Evolutionary conservation across 352 stramenopile species (phyloP), one percentile per base, ranked within the genome.

Genomic region (Globisporangium uncinulatum): DNA sequence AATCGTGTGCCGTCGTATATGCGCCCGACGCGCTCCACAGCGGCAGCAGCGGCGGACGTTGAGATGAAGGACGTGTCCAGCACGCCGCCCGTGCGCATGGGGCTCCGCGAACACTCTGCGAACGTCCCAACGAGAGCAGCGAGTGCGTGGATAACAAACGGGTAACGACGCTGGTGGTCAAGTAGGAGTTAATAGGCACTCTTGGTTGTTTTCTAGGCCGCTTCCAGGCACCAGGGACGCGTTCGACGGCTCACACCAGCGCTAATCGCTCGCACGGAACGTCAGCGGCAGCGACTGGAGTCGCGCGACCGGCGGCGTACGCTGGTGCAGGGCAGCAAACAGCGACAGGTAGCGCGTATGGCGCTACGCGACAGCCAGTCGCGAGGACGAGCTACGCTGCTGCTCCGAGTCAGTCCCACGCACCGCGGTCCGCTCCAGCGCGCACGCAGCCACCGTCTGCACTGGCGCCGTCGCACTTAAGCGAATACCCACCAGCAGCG

Each of bases 1-100:
- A 65, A 65, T 32, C 52, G 59, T 34, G 53, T 65, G 47, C 59
- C 59, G 45, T 59, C 59, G 51, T 65, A 65, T 42, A 44, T 44
- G 47, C 57, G 57, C 4, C 57, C 57, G n/a, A 61, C 59, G 51
- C 54, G 39, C 36, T 55, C 59, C 19, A 55, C 54, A 6, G 21
- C 31, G 6, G 46, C 43, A 17, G 52, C 58, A 15, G 21, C 46
- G 6, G 46, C 43, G 0, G 54, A 66, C 15, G 45, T 67, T 9
- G 37, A 53, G 20, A 59, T 64, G 59, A 57, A 70, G 15, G 59
- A 62, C 37, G 45, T 65, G 45, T 48, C 55, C n/a, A 29, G 19
- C 19, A 14, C 43, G 19, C 43, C 43, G 6, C 43, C 43, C 6
- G 43, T 31, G 43, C 57, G 42, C 32, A 24, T 36, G 32, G 56